Conservation (phyloP, 2,329 filamentous ascomycete species). For the Ophiostoma ips region DNA sequence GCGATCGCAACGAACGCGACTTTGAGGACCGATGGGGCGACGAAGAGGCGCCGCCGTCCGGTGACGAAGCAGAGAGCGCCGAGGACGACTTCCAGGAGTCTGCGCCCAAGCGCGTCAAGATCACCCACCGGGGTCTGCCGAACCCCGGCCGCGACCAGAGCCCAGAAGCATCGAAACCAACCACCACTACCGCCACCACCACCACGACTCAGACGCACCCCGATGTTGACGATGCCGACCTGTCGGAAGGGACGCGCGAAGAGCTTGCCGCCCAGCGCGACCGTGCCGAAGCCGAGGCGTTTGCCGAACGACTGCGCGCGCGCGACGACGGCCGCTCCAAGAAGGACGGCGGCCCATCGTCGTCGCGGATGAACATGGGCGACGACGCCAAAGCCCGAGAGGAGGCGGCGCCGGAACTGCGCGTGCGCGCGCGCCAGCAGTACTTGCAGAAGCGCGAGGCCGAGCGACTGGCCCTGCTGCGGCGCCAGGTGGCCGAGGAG, state of each 20-base stretch:
- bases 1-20: slow-evolving; percentile 29
- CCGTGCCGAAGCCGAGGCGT: slow-evolving; percentile 62
- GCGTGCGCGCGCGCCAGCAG: slow-evolving; percentile 74
- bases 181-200: not conserved
- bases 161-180: slow-evolving; percentile 5
- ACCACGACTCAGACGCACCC: slow-evolving; percentile 5
- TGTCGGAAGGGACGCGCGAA: slow-evolving; percentile 45
- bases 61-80: slow-evolving; percentile 25
- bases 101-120: slow-evolving; percentile 54
- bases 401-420: slow-evolving; percentile 64
- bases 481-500: slow-evolving; percentile 84
- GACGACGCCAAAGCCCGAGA: slow-evolving; percentile 54
- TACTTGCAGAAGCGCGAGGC: slow-evolving; percentile 88
- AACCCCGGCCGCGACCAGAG: slow-evolving; percentile 23
- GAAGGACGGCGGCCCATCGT: slow-evolving; percentile 32
- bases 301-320: slow-evolving; percentile 59
- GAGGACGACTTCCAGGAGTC: slow-evolving; percentile 53
- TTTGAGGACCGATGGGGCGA: slow-evolving; percentile 72
- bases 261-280: slow-evolving; percentile 51
- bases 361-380: slow-evolving; percentile 46
- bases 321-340: slow-evolving; percentile 60
- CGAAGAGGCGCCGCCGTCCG: slow-evolving; percentile 43
- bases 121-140: slow-evolving; percentile 34
- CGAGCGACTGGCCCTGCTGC: slow-evolving; percentile 71
- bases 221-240: slow-evolving; percentile 27